Evolutionary conservation across 2,329 filamentous ascomycete genomes (phyloP), one percentile per base, ranked within the genome.

Genomic region (Fusarium sp.): DNA sequence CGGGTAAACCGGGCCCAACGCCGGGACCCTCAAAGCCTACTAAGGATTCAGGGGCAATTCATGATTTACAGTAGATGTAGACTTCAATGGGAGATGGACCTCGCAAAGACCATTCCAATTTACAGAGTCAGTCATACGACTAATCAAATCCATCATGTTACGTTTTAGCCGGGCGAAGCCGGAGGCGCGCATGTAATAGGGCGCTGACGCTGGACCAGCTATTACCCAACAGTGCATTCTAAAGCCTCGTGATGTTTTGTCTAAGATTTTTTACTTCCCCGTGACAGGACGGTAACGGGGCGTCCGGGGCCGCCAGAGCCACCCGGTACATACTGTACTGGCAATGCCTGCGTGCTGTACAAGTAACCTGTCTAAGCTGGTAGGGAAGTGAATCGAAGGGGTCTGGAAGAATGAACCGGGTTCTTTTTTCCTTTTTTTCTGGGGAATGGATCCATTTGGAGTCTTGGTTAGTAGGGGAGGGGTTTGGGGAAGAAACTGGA

Each of bases 191-290:
- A 47, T 47, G 59, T 39, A 52, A 65, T 22, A 60, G 65, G 51
- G 65, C 67, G 71, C 65, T 75, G 68, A 74, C 58, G 51, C 66
- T 22, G 55, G 66, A 33, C 48, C 42, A 73, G 62, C 64, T 72
- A 77, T 76, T 77, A 76, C 75, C 45, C 66, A 76, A 75, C 63
- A 63, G 49, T 74, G 69, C 74, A 72, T 75, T 68, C 52, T 33
- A 39, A 61, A 63, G 66, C 58, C 66, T 47, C 67, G 58, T 72
- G 68, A 68, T 72, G 59, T 64, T 63, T 59, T 76, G 73, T 67
- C 42, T 74, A 48, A 45, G 62, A 62, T 60, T 72, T 71, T 74
- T 74, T 45, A 33, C 60, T 56, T 62, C 63, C 75, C 67, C 73
- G 73, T 76, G 73, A 76, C 69, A 62, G 52, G 64, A 54, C 52